Evolutionary conservation across 83 land plant species (phyloP), one percentile per base, ranked within the genome.

Genomic region (Diphasiastrum complanatum): DNA sequence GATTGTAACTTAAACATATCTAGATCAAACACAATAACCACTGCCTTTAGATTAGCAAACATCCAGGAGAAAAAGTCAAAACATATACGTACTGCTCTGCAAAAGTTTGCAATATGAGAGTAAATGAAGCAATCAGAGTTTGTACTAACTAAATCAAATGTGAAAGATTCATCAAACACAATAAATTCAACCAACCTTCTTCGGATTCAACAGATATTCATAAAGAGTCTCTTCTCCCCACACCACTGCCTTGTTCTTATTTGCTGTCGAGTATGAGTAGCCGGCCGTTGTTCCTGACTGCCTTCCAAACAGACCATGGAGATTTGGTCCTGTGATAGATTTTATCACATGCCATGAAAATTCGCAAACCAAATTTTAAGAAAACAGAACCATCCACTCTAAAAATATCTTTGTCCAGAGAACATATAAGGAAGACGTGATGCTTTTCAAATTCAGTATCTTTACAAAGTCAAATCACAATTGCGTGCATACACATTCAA

Each of bases 201-300:
- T 86, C 10, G 89, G 92, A 59, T 86, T 86, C 14, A 86, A 73
- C 68, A 86, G 67, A 74, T 84, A 86, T 26, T 86, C 92, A 51
- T 86, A 84, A 37, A 86, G 53, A 37, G 78, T 71, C 12, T 73
- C 68, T 47, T 86, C 92, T 46, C 63, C 78, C 92, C 92, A 87
- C 5, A 51, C 66, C 11, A 87, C 92, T 24, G 83, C 85, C 86
- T 68, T 81, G 69, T 77, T 77, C 71, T 84, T 87, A 74, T 84
- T 87, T 35, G 92, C 89, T 60, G 84, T 60, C 63, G 89, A 87
- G 48, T 81, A 87, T 20, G 89, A 70, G 47, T 76, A 85, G 10
- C 89, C 86, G 31, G 83, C 33, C 2, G 89, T 74, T 47, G 89
- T 85, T 2, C 89, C 89, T 24, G 89, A 85, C 34, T 75, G 78